phyloP scores from a whole-genome alignment of 768 basidiomycete genomes.

The Neoboletus brunneissimus region DNA sequence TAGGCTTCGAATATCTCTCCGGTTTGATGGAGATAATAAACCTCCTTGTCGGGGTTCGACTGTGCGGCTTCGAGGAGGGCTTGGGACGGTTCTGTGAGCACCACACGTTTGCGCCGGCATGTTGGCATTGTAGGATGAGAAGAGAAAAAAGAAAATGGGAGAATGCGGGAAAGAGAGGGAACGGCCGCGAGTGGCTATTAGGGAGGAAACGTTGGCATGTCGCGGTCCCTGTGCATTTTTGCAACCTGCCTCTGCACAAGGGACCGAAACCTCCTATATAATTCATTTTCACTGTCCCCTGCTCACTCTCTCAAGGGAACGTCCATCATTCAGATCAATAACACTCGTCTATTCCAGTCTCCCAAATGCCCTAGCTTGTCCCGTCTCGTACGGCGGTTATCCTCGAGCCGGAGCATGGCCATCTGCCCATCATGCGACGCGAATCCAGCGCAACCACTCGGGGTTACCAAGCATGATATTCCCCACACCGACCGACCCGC shows the following conservation, averaged over 20 bases:
- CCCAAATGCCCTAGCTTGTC: neutral
- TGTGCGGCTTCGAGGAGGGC: slow-evolving; percentile 63
- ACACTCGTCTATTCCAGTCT: slow-evolving; percentile 5
- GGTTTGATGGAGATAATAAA: slow-evolving; percentile 91
- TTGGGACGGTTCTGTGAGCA: slow-evolving; percentile 79
- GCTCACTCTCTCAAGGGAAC: neutral
- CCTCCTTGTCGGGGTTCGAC: slow-evolving; percentile 65
- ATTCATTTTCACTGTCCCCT: slow-evolving; percentile 5
- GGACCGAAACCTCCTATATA: slow-evolving; percentile 20
- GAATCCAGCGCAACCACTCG: slow-evolving; percentile 1
- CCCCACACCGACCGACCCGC: slow-evolving; percentile 1
- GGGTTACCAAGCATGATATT: slow-evolving; percentile 1
- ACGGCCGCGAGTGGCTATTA: slow-evolving; percentile 52
- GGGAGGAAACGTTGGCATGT: slow-evolving; percentile 52
- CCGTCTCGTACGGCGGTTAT: neutral
- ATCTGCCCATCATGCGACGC: slow-evolving; percentile 11
- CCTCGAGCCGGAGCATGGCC: neutral
- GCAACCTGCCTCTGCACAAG: slow-evolving; percentile 26
- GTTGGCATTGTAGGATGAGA: slow-evolving; percentile 66
- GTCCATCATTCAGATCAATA: slow-evolving; percentile 2
- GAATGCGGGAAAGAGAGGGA: slow-evolving; percentile 60
- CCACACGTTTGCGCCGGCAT: slow-evolving; percentile 86
- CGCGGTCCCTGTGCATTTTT: slow-evolving; percentile 32
- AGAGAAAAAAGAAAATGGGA: slow-evolving; percentile 45
- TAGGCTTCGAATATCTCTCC: slow-evolving; percentile 98